These are phyloP conservation scores for Sphaceloma murrayae DNA, from an alignment of 2,329 filamentous ascomycete species.

Conservation along the genomic window DNA sequence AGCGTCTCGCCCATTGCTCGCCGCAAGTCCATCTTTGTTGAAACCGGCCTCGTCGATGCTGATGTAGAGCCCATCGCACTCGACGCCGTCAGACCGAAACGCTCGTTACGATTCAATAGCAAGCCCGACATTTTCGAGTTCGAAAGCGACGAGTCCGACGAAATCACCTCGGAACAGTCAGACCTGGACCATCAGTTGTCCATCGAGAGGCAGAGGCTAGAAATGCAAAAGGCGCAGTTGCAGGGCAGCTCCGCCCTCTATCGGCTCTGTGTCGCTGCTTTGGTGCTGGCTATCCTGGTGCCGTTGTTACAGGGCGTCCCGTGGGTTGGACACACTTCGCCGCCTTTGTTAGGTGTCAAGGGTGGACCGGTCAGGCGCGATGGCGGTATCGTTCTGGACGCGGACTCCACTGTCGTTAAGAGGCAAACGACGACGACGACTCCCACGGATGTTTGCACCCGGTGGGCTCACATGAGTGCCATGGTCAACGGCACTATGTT, in stretches of 20 bases:
- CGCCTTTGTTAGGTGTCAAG: conserved; percentile 26
- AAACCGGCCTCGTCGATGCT: conserved; percentile 18
- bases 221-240: conserved; percentile 13
- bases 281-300: conserved; percentile 24
- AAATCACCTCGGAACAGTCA: conserved; percentile 13
- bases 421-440: conserved; percentile 40
- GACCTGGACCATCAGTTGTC: conserved; percentile 5
- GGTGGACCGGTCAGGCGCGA: conserved; percentile 24
- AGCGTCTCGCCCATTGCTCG: conserved; percentile 14
- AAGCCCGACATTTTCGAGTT: conserved; percentile 24
- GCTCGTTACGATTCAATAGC: conserved; percentile 23
- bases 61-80: conserved; percentile 1
- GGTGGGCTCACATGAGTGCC: conserved; percentile 60
- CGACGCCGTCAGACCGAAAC: conserved; percentile 15
- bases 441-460: conserved; percentile 49
- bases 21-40: conserved; percentile 19
- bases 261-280: conserved; percentile 22
- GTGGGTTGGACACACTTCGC: conserved; percentile 21
- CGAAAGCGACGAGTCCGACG: conserved; percentile 21
- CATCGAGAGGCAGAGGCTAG: conserved; percentile 19
- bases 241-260: conserved; percentile 22
- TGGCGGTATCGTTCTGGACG: conserved; percentile 15
- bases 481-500: conserved; percentile 67
- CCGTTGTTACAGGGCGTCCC: conserved; percentile 24
- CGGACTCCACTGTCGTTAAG: conserved; percentile 18